Percentiles rank a stretch among this genome's conserved stretches.
phyloP scores from a whole-genome alignment of 768 basidiomycete genomes.

The Amanita subjunquillea region DNA sequence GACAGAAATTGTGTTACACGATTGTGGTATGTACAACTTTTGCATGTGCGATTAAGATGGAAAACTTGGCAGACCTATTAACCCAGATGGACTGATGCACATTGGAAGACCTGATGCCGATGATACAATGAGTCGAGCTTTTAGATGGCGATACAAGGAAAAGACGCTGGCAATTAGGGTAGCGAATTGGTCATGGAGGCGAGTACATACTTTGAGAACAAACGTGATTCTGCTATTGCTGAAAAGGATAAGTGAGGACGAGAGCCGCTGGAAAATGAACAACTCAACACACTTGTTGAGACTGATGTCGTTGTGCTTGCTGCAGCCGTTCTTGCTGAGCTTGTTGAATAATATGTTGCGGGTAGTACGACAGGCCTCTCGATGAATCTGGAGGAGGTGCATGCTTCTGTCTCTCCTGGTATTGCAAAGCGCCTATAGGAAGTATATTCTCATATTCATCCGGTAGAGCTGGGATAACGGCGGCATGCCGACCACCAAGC shows the following conservation, averaged over 20 bases:
- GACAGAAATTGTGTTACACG: constrained; percentile 1
- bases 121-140: neutral
- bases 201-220: no score
- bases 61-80: constrained; percentile 2
- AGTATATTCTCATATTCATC: constrained; percentile 54
- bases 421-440: constrained; percentile 38
- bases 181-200: no score
- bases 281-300: constrained; percentile 13
- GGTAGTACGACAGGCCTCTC: constrained; percentile 35
- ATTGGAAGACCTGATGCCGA: neutral
- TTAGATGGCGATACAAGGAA: neutral
- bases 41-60: neutral
- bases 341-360: constrained; percentile 37
- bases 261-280: constrained; percentile 8
- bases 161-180: neutral
- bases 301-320: constrained; percentile 12
- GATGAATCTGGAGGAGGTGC: constrained; percentile 19
- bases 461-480: constrained; percentile 71
- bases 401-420: constrained; percentile 23
- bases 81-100: neutral
- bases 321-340: constrained; percentile 21
- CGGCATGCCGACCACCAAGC: constrained; percentile 72
- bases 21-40: neutral
- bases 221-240: neutral
- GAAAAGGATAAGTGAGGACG: neutral